A percentile compares a stretch with the other conserved stretches of the same genome.
Evolutionary conservation across 306 rosid species (phyloP).

Genomic region (Hippophae tibetana): DNA sequence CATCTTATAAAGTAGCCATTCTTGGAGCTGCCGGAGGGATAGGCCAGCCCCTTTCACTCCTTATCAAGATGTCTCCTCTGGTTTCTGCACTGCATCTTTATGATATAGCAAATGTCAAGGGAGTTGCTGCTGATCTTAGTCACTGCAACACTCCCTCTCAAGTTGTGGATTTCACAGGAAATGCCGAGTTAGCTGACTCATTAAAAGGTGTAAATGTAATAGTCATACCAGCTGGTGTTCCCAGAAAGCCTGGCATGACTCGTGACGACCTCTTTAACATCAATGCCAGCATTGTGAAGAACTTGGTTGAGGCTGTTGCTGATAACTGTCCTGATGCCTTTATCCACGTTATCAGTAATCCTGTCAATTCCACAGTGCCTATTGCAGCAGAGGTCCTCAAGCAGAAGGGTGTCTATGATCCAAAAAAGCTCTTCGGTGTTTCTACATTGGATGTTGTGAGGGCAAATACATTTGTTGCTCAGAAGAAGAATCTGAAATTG

Average conservation of each 20-base stretch:
- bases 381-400: slow-evolving; percentile 85
- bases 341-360: slow-evolving; percentile 81
- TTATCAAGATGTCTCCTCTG: too few species aligned
- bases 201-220: slow-evolving; percentile 61
- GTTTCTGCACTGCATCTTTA: too few species aligned
- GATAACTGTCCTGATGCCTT: slow-evolving; percentile 92
- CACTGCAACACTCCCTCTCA: slow-evolving; percentile 52
- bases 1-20: slow-evolving; percentile 3
- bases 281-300: slow-evolving; percentile 85
- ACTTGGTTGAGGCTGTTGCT: slow-evolving; percentile 78
- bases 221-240: slow-evolving; percentile 98
- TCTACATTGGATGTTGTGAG: slow-evolving; percentile 93
- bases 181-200: slow-evolving; percentile 34
- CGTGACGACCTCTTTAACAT: slow-evolving; percentile 97
- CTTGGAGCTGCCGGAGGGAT: too few species aligned
- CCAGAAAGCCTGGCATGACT: slow-evolving; percentile 96
- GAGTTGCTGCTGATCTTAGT: too few species aligned
- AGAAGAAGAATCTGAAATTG: slow-evolving; percentile 77
- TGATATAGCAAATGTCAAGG: too few species aligned
- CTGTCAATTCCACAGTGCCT: slow-evolving; percentile 91
- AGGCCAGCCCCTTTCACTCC: too few species aligned
- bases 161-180: slow-evolving; percentile 57
- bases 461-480: slow-evolving; percentile 96
- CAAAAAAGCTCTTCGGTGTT: slow-evolving; percentile 91
- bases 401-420: slow-evolving; percentile 85